These are phyloP conservation scores for Pseudogymnoascus sp. DNA, from an alignment of 2,329 filamentous ascomycete species.

Conservation along the genomic window DNA sequence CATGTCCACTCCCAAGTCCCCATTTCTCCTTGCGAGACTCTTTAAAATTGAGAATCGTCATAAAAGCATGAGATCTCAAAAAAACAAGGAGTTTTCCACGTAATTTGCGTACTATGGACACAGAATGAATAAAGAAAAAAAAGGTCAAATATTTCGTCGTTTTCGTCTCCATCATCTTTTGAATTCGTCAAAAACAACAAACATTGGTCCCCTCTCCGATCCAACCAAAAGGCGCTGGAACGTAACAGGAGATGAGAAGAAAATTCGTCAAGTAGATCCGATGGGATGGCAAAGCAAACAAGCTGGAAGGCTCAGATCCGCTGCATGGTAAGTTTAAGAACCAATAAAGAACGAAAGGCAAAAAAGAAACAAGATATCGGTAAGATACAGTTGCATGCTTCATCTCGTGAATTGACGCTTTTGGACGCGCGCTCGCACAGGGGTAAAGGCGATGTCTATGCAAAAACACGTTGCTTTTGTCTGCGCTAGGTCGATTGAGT, in stretches of 20 bases:
- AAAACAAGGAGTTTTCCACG: not conserved
- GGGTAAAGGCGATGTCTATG: not conserved
- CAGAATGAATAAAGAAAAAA: not conserved
- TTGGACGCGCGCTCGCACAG: not conserved
- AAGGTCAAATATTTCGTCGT: not conserved
- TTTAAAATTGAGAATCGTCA: not conserved
- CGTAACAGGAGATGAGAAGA: slow-evolving; percentile 3
- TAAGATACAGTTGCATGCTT: slow-evolving; percentile 8
- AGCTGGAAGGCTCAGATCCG: slow-evolving; percentile 5
- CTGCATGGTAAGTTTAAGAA: not conserved
- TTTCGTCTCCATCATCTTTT: slow-evolving; percentile 7
- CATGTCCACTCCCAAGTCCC: not conserved
- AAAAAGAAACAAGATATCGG: not conserved
- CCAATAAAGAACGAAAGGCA: not conserved
- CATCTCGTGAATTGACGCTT: not conserved
- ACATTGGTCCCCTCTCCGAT: not conserved
- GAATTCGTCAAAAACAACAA: slow-evolving; percentile 6
- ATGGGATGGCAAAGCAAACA: not conserved
- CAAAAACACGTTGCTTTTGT: not conserved
- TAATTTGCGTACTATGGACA: slow-evolving; percentile 4
- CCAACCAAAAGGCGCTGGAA: not conserved
- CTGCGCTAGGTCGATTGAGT: not conserved
- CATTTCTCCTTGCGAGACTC: not conserved
- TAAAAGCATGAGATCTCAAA: not conserved
- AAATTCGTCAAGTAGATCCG: not conserved